Evolutionary conservation across 768 basidiomycete species (phyloP).

Genomic region (Mycena floridula): DNA sequence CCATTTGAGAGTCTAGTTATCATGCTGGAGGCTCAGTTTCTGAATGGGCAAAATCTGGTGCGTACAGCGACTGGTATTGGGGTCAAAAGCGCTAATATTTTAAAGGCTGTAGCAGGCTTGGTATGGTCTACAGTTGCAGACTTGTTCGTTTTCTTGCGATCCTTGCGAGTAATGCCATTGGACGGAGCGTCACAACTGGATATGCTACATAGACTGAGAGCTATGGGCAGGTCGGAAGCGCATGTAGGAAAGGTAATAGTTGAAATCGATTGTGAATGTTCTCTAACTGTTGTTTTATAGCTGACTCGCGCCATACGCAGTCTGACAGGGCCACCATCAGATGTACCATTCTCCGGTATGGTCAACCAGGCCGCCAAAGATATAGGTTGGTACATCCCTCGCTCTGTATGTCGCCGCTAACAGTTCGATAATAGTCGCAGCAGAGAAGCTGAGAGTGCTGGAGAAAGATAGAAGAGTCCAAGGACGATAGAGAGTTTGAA

Average conservation of each 20-base stretch:
- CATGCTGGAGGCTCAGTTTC: conserved; percentile 42
- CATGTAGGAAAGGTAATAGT: conserved; percentile 40
- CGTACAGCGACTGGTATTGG: conserved; percentile 9
- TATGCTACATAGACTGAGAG: conserved; percentile 43
- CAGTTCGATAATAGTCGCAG: no score
- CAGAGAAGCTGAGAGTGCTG: conserved; percentile 59
- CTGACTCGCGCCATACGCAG: conserved; percentile 46
- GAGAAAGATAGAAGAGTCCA: conserved; percentile 20
- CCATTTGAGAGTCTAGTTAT: conserved; percentile 52
- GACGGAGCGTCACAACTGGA: conserved; percentile 46
- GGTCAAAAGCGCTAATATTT: conserved; percentile 5
- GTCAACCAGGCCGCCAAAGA: conserved; percentile 58
- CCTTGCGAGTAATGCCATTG: conserved; percentile 46
- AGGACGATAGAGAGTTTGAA: conserved; percentile 2
- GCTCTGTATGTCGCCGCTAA: no score
- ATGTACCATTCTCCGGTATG: conserved; percentile 37
- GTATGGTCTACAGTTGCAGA: conserved; percentile 60
- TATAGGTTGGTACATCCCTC: no score
- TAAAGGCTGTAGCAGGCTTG: conserved; percentile 47
- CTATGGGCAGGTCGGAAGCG: conserved; percentile 38
- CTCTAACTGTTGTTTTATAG: conserved; percentile 24
- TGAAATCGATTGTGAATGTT: background rate
- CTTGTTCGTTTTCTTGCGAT: conserved; percentile 55
- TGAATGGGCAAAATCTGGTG: conserved; percentile 35
- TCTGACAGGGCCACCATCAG: conserved; percentile 45